phyloP scores from a whole-genome alignment of 2,329 filamentous ascomycete species.

The Phoma sp. region DNA sequence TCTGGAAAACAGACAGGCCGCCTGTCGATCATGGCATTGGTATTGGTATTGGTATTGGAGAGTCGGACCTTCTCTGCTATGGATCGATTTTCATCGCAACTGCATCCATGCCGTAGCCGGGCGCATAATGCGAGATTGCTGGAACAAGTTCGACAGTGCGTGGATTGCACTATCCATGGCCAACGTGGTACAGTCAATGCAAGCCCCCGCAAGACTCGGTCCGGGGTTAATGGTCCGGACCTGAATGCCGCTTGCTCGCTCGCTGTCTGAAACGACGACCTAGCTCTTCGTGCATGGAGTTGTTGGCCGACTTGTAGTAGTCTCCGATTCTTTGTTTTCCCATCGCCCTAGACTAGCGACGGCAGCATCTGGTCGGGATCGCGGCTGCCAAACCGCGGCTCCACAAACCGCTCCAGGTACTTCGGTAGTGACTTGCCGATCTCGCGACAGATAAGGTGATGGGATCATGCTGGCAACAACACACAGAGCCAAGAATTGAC shows the following conservation, averaged over 20 bases:
- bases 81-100: background rate
- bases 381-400: constrained; percentile 2
- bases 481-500: background rate
- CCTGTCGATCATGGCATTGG: constrained; percentile 8
- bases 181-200: constrained; percentile 12
- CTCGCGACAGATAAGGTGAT: constrained; percentile 1
- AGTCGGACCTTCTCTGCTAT: background rate
- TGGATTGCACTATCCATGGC: constrained; percentile 13
- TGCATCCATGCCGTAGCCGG: background rate
- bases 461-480: background rate
- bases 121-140: background rate
- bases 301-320: background rate
- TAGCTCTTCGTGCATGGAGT: background rate
- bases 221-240: constrained; percentile 4
- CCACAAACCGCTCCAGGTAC: background rate
- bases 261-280: background rate
- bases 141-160: background rate
- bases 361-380: background rate
- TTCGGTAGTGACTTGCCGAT: background rate
- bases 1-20: constrained; percentile 2
- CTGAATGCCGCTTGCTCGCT: constrained; percentile 5
- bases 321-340: constrained; percentile 6
- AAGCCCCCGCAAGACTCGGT: constrained; percentile 5
- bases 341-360: background rate
- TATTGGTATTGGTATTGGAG: no score